phyloP scores from a whole-genome alignment of 2,329 filamentous ascomycete species.

The Neofusicoccum umdonicola region DNA sequence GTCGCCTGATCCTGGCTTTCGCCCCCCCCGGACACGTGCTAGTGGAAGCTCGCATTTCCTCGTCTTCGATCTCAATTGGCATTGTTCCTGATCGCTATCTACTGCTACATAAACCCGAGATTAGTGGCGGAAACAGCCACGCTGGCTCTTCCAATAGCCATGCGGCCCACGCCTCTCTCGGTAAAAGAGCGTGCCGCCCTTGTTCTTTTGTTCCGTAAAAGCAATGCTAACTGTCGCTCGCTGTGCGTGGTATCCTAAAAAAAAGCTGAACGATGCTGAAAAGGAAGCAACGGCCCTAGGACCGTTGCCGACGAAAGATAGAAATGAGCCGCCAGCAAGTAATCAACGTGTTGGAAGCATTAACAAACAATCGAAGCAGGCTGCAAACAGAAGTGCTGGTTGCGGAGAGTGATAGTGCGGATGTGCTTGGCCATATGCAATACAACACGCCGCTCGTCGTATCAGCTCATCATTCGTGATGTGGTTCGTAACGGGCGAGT shows the following conservation, averaged over 20 bases:
- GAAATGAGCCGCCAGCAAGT: neutral
- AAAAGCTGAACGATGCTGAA: neutral
- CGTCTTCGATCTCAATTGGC: constrained; percentile 1
- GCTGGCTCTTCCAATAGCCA: neutral
- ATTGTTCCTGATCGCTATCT: constrained; percentile 17
- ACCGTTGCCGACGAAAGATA: neutral
- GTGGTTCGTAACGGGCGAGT: constrained; percentile 7
- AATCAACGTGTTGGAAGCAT: neutral
- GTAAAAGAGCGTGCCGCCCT: constrained; percentile 13
- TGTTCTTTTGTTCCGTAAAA: constrained; percentile 10
- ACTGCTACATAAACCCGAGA: constrained; percentile 15
- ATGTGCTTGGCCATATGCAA: constrained; percentile 4
- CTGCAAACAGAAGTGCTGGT: neutral
- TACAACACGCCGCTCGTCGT: neutral
- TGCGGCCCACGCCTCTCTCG: constrained; percentile 14
- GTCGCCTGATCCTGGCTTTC: neutral
- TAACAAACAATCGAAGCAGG: constrained; percentile 4
- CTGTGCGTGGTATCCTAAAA: constrained; percentile 17
- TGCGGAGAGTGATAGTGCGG: neutral
- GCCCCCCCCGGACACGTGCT: neutral
- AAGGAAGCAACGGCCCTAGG: neutral
- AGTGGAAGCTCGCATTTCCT: neutral
- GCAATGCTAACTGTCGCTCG: constrained; percentile 14
- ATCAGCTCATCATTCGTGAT: constrained; percentile 18
- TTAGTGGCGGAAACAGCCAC: constrained; percentile 2